Evolutionary conservation across 768 basidiomycete genomes (phyloP).

Genomic region (Pluteus cervinus): DNA sequence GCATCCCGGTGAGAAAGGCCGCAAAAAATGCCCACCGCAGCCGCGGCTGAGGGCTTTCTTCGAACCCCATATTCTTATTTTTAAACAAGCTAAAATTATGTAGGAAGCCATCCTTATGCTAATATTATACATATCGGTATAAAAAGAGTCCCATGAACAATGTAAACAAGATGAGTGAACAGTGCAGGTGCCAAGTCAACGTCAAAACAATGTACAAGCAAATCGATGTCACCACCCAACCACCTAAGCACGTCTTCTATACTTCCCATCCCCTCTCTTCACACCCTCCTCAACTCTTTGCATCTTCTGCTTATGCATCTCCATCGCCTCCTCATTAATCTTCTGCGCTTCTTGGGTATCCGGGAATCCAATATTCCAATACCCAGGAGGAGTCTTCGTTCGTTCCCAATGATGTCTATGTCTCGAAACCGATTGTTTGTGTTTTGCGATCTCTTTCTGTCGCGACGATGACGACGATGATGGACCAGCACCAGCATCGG

Average conservation of each 20-base stretch:
- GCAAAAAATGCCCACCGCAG: too few species aligned
- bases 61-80: too few species aligned
- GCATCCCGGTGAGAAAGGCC: too few species aligned
- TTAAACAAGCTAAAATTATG: too few species aligned
- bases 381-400: slow-evolving; percentile 75
- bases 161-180: too few species aligned
- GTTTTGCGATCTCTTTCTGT: slow-evolving; percentile 35
- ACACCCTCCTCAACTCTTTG: slow-evolving; percentile 55
- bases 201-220: too few species aligned
- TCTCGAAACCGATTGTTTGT: slow-evolving; percentile 65
- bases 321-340: slow-evolving; percentile 69
- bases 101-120: too few species aligned
- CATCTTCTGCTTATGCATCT: slow-evolving; percentile 66
- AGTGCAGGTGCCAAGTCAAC: too few species aligned
- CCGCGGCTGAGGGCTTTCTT: too few species aligned
- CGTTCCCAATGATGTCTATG: slow-evolving; percentile 69
- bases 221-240: too few species aligned
- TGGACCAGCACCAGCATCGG: slow-evolving; percentile 1
- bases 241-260: slow-evolving; percentile 31
- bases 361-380: slow-evolving; percentile 91
- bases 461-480: slow-evolving; percentile 6
- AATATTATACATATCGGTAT: too few species aligned
- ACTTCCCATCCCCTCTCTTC: slow-evolving; percentile 36
- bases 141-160: too few species aligned
- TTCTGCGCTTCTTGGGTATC: slow-evolving; percentile 71